Percentiles rank a stretch among this genome's conserved stretches.
Conservation (phyloP, 345 rosid species). For the Salix dunnii region DNA sequence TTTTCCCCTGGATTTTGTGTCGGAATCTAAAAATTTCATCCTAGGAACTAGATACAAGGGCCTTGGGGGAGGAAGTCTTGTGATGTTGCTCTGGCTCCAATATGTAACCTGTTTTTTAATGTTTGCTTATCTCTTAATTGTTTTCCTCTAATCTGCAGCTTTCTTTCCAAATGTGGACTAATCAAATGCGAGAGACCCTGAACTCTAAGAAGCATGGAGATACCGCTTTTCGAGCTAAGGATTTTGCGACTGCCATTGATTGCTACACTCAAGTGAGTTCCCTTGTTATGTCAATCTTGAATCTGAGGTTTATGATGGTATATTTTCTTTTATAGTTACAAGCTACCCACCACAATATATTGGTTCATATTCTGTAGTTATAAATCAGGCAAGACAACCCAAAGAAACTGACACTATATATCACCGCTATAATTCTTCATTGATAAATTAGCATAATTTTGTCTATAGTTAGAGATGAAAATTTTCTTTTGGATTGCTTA, state of each 20-base stretch:
- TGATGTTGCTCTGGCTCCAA: not conserved
- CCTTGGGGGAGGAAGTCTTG: not conserved
- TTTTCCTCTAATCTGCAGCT: slow-evolving; percentile 42
- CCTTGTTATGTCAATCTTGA: not conserved
- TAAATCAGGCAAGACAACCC: no score
- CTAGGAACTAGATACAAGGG: not conserved
- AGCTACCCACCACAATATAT: not conserved
- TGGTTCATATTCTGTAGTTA: not conserved
- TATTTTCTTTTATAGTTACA: not conserved
- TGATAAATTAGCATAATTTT: not conserved
- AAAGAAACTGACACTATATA: not conserved
- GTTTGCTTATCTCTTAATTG: not conserved
- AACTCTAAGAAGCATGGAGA: slow-evolving; percentile 93
- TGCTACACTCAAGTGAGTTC: slow-evolving; percentile 66
- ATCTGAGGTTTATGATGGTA: no score
- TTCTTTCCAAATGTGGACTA: slow-evolving; percentile 98
- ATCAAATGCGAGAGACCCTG: slow-evolving; percentile 84
- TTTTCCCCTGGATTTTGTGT: not conserved
- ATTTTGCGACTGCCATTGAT: slow-evolving; percentile 67
- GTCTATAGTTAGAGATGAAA: not conserved
- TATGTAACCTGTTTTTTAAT: no score
- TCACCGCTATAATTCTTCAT: not conserved
- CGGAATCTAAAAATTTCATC: not conserved
- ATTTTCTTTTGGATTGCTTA: not conserved
- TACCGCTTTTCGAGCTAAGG: slow-evolving; percentile 82